Percentiles rank a stretch among this genome's conserved stretches.
phyloP scores from a whole-genome alignment of 163 green algal species.

The Volvox carteri region DNA sequence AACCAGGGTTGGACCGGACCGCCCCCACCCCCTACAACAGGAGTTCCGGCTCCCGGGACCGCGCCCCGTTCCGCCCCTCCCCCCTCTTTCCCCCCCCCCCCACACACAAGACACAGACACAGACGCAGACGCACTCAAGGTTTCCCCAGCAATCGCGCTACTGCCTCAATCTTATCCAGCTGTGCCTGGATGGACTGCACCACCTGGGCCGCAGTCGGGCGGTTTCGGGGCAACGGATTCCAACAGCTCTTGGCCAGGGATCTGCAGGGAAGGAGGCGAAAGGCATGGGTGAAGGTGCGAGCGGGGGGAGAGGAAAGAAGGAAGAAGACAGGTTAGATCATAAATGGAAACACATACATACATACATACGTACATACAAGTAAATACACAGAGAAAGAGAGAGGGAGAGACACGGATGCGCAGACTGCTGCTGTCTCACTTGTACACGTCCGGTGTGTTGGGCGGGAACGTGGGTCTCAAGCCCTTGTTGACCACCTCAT shows the following conservation, averaged over 20 bases:
- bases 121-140: constrained; percentile 48
- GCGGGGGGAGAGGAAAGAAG: no score
- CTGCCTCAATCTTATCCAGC: constrained; percentile 52
- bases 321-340: no score
- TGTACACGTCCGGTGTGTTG: constrained; percentile 49
- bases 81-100: no score
- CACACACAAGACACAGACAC: no score
- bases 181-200: constrained; percentile 51
- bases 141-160: constrained; percentile 51
- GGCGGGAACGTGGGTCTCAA: constrained; percentile 48
- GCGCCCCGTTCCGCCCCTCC: no score
- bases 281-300: no score
- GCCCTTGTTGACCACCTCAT: constrained; percentile 57
- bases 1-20: no score
- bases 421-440: no score
- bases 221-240: constrained; percentile 50
- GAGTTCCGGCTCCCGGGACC: no score
- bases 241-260: constrained; percentile 53
- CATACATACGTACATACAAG: background rate
- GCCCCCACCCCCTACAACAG: no score
- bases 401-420: no score
- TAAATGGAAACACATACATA: background rate
- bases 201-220: constrained; percentile 43
- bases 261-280: background rate
- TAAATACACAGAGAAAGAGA: no score